Evolutionary conservation across 257 asterid species (phyloP), one percentile per base, ranked within the genome.

Genomic region (Galeopsis tetrahit): DNA sequence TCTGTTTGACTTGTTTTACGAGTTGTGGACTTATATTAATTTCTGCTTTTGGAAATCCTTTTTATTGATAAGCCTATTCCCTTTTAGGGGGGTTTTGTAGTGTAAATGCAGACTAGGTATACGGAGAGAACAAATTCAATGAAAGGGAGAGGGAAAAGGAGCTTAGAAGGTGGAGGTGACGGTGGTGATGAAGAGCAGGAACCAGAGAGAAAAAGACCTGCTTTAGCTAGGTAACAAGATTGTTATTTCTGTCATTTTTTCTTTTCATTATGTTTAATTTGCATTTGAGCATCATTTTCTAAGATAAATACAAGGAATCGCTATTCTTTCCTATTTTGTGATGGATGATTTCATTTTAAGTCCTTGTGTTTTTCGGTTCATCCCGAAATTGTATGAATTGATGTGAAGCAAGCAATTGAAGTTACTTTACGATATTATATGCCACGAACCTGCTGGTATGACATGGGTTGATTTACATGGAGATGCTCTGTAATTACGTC

Each of bases 61-160:
- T 38, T 53, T 36, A 52, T 21, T 15, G 51, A 32, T 31, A 34
- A 61, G 4, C 38, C 40, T 66, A 5, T 46, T 56, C 51, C 7
- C 40, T 63, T 65, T 60, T 55, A 70, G 72, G 65, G 65, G 80
- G 57, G 31, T 69, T 68, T 55, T 73, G 55, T 57, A 75, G 79
- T 71, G 83, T 58, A 77, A 84, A 94, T 94, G 99, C 96, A 88
- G 82, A 91, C 97, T 34, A 88, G 99, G 86, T 80, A 80, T 78
- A 90, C 86, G 92, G 93, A 90, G 78, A 88, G 96, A 81, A 85
- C 86, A 9, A 85, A 86, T 67, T 88, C 95, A 7, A 86, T 90
- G 90, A 87, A 75, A 70, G 88, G 82, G 69, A 77, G 90, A 70
- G 94, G 90, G 39, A 92, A 94, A 85, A 85, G 99, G 87, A 83